phyloP scores from a whole-genome alignment of 2,329 filamentous ascomycete species.

The Tothia fuscella region DNA sequence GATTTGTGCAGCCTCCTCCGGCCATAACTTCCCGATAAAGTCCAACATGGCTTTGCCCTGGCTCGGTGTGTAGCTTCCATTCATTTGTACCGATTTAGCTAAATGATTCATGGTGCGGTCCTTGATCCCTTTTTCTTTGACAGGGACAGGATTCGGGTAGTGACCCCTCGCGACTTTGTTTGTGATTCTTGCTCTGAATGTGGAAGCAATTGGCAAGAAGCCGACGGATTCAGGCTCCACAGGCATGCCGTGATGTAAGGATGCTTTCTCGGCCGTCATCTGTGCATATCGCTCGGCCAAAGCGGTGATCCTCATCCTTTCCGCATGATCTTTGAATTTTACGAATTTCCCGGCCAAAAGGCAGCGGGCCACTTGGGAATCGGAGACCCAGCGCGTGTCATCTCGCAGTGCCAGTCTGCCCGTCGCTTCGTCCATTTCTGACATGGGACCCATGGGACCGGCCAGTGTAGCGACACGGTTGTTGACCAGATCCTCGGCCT shows the following conservation, averaged over 20 bases:
- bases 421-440: too few relatives aligned
- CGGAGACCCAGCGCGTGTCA: not conserved
- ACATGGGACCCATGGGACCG: too few relatives aligned
- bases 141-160: not conserved
- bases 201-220: not conserved
- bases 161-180: conserved; percentile 1
- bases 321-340: conserved; percentile 1
- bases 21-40: conserved; percentile 6
- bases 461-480: too few relatives aligned
- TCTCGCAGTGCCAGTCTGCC: conserved; percentile 1
- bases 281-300: conserved; percentile 1
- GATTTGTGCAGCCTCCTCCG: not conserved
- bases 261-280: conserved; percentile 5
- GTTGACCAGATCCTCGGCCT: too few relatives aligned
- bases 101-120: conserved; percentile 2
- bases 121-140: not conserved
- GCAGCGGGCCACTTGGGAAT: conserved; percentile 1
- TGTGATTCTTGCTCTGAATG: not conserved
- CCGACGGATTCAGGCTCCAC: not conserved
- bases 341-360: not conserved
- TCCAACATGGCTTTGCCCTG: conserved; percentile 6
- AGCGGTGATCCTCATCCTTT: conserved; percentile 1
- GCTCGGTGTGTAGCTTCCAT: conserved; percentile 1
- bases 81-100: conserved; percentile 2
- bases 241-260: not conserved